These are phyloP conservation scores for Microdochium trichocladiopsis DNA, from an alignment of 2,329 filamentous ascomycete species.

Conservation along the genomic window DNA sequence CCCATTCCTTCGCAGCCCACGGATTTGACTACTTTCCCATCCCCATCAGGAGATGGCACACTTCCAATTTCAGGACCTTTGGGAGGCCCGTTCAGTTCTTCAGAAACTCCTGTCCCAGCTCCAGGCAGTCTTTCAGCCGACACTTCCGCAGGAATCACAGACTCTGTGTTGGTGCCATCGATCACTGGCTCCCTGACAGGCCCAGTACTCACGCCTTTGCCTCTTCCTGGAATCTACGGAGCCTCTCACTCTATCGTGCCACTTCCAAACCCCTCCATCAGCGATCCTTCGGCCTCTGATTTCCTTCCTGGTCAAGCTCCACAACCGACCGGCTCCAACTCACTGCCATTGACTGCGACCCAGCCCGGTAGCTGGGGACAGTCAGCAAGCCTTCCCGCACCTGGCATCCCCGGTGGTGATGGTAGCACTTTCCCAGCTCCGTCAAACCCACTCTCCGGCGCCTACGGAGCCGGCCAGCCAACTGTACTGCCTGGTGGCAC, in stretches of 20 bases:
- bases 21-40: neutral
- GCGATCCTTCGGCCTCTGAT: neutral
- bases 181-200: neutral
- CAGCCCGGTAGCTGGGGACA: neutral
- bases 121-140: neutral
- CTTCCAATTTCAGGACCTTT: too few relatives aligned
- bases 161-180: neutral
- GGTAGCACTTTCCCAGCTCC: neutral
- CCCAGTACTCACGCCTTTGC: slow-evolving; percentile 2
- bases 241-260: slow-evolving; percentile 8
- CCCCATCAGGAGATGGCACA: too few relatives aligned
- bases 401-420: neutral
- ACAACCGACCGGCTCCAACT: neutral
- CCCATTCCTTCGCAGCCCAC: slow-evolving; percentile 2
- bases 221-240: slow-evolving; percentile 14
- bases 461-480: slow-evolving; percentile 4
- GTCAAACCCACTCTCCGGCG: neutral
- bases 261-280: neutral
- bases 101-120: slow-evolving; percentile 7
- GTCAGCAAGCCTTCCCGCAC: neutral
- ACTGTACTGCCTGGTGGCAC: slow-evolving; percentile 10
- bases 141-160: slow-evolving; percentile 2
- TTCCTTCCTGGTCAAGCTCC: neutral
- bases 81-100: too few relatives aligned
- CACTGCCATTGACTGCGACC: neutral